phyloP scores from a whole-genome alignment of 257 asterid species.

The Solanum lignicaule region DNA sequence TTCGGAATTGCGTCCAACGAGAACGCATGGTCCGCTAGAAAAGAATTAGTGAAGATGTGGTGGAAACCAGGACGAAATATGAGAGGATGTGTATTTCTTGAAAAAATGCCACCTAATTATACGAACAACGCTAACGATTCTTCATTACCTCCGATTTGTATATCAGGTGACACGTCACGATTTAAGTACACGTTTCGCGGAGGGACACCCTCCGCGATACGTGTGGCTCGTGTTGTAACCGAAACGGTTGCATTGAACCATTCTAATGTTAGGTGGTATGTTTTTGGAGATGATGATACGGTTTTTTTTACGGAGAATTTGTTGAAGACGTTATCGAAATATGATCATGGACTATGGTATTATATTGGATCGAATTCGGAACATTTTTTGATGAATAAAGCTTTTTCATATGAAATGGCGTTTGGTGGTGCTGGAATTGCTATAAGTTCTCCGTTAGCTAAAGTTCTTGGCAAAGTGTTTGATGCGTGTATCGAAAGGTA shows the following conservation, averaged over 20 bases:
- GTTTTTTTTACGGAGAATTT: conserved; percentile 50
- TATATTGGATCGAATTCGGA: conserved; percentile 54
- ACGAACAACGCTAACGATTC: background rate
- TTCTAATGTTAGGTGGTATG: conserved; percentile 45
- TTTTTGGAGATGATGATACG: conserved; percentile 73
- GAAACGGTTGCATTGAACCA: background rate
- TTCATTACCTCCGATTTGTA: background rate
- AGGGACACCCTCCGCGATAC: background rate
- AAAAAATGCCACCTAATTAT: conserved; percentile 5
- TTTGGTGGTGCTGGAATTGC: conserved; percentile 80
- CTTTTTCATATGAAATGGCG: conserved; percentile 60
- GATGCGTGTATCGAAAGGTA: conserved; percentile 61
- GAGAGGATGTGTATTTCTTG: conserved; percentile 79
- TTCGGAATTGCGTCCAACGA: conserved; percentile 65
- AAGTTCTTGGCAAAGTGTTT: conserved; percentile 46
- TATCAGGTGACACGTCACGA: background rate
- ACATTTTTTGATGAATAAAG: conserved; percentile 59
- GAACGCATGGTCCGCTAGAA: conserved; percentile 38
- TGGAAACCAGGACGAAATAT: conserved; percentile 50
- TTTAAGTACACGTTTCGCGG: background rate
- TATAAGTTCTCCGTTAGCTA: conserved; percentile 56
- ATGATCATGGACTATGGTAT: conserved; percentile 45
- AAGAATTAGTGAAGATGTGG: conserved; percentile 51
- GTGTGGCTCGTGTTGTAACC: background rate
- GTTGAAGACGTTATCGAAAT: conserved; percentile 46